These are phyloP conservation scores for Zygosaccharomyces sapae DNA, from an alignment of 1,139 yeast genomes.

Conservation along the genomic window DNA sequence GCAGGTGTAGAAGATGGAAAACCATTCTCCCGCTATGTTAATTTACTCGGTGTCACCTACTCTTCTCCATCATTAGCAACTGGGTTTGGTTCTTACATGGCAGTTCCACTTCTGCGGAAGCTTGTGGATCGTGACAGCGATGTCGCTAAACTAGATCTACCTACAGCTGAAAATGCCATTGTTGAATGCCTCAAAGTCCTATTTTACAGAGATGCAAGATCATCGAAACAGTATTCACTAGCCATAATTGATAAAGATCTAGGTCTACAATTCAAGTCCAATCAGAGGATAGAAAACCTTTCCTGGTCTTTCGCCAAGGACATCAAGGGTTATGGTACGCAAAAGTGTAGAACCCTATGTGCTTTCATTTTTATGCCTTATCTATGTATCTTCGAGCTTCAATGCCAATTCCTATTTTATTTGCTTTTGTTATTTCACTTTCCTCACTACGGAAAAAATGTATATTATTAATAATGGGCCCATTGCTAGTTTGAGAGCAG, in stretches of 20 bases:
- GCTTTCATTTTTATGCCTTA: too few species aligned
- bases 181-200: constrained; percentile 90
- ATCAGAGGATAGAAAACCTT: constrained; percentile 63
- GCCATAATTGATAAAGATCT: constrained; percentile 67
- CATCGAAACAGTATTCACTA: constrained; percentile 77
- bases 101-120: constrained; percentile 85
- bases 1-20: constrained; percentile 78
- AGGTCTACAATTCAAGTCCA: constrained; percentile 61
- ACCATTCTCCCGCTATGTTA: constrained; percentile 79
- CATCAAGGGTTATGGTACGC: constrained; percentile 86
- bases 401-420: too few species aligned
- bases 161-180: constrained; percentile 68
- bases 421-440: too few species aligned
- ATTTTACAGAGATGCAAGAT: constrained; percentile 94
- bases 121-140: constrained; percentile 78
- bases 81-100: constrained; percentile 94
- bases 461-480: too few species aligned
- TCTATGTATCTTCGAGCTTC: too few species aligned
- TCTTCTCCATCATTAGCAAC: constrained; percentile 88
- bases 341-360: constrained; percentile 35
- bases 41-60: constrained; percentile 86
- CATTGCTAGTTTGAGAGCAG: too few species aligned
- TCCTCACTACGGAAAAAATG: too few species aligned
- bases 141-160: constrained; percentile 58
- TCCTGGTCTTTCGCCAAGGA: constrained; percentile 90